A percentile compares a stretch with the other conserved stretches of the same genome.
Conservation (phyloP, 768 basidiomycete species). For the Naganishia antarctica region DNA sequence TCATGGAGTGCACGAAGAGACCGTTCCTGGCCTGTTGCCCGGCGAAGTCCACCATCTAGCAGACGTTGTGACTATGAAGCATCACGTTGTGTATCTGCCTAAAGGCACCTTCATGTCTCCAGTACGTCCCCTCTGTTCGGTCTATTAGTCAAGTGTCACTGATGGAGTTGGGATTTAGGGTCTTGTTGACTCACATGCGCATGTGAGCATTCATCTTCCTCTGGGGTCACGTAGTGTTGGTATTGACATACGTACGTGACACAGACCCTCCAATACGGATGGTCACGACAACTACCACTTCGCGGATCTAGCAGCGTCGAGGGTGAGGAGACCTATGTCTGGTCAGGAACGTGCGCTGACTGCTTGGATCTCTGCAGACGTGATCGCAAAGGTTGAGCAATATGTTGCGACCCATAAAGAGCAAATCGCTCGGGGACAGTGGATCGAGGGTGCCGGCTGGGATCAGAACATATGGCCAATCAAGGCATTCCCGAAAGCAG, state of each 20-base stretch:
- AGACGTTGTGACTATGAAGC: background rate
- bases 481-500: slow-evolving; percentile 80
- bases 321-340: background rate
- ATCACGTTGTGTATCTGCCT: slow-evolving; percentile 20
- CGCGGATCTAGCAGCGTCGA: slow-evolving; percentile 25
- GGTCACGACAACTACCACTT: slow-evolving; percentile 38
- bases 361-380: slow-evolving; percentile 30
- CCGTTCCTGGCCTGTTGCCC: background rate
- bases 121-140: slow-evolving; percentile 20
- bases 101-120: slow-evolving; percentile 18
- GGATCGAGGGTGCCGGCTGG: slow-evolving; percentile 89
- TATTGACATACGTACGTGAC: too few species aligned
- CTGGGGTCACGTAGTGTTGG: too few species aligned
- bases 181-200: slow-evolving; percentile 44
- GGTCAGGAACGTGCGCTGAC: background rate
- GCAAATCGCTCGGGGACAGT: slow-evolving; percentile 47
- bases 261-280: slow-evolving; percentile 41
- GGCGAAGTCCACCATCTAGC: background rate
- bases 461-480: slow-evolving; percentile 64
- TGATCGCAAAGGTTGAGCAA: slow-evolving; percentile 35
- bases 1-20: background rate
- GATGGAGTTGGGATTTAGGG: too few species aligned
- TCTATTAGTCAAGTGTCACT: too few species aligned
- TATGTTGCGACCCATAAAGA: slow-evolving; percentile 32
- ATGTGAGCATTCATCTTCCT: slow-evolving; percentile 23